phyloP scores from a whole-genome alignment of 192 early-diverging fungal species.

The Podila epicladia region DNA sequence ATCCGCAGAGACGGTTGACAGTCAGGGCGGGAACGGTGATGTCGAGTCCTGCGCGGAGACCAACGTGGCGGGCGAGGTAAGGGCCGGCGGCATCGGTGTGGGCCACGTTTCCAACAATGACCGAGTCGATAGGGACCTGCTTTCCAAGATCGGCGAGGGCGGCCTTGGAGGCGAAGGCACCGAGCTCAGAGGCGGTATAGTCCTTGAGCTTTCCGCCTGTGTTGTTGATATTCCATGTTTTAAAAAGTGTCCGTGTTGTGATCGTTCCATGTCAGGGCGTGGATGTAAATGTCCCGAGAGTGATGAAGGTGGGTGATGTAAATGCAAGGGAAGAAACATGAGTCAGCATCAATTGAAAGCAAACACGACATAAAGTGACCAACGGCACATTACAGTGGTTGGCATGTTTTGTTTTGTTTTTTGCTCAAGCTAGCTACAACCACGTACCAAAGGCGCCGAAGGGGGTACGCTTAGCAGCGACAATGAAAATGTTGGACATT shows the following conservation, averaged over 20 bases:
- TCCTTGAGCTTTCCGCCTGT: conserved; percentile 86
- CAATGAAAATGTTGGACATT: conserved; percentile 76
- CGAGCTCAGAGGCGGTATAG: conserved; percentile 84
- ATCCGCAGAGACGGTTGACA: conserved; percentile 96
- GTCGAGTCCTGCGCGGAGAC: conserved; percentile 86
- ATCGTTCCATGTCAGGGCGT: neutral
- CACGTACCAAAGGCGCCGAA: conserved; percentile 87
- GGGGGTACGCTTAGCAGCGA: conserved; percentile 85
- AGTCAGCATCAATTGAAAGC: neutral
- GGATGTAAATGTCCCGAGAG: neutral
- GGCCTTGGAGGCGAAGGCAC: conserved; percentile 92
- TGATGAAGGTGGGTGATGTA: neutral
- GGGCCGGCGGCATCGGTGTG: conserved; percentile 86
- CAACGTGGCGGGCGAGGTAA: conserved; percentile 94
- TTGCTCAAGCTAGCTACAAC: neutral
- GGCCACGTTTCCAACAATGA: conserved; percentile 95
- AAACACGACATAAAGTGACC: no score
- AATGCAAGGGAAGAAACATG: neutral
- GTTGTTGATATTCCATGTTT: conserved; percentile 3
- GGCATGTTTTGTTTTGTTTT: neutral
- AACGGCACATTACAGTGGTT: no score
- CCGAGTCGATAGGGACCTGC: conserved; percentile 80
- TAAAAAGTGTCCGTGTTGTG: neutral
- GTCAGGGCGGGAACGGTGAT: conserved; percentile 89
- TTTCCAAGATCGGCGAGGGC: conserved; percentile 81